A percentile compares a stretch with the other conserved stretches of the same genome.
phyloP scores from a whole-genome alignment of 306 rosid species.

The Biancaea sappan region DNA sequence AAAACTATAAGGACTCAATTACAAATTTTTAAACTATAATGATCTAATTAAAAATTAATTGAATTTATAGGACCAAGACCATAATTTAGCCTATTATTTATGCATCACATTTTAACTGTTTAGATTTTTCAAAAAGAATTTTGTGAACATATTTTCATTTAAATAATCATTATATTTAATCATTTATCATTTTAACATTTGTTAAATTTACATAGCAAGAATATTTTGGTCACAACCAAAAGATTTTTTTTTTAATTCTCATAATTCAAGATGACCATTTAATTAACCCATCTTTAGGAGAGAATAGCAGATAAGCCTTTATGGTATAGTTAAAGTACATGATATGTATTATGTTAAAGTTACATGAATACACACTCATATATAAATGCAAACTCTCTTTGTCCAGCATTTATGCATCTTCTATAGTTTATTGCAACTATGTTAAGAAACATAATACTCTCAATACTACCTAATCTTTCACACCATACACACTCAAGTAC shows the following conservation, averaged over 20 bases:
- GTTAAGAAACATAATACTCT: background rate
- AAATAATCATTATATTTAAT: background rate
- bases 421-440: background rate
- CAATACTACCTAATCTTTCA: background rate
- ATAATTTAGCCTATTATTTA: no score
- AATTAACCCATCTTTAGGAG: background rate
- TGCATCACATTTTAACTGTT: no score
- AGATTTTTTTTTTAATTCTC: no score
- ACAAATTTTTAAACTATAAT: no score
- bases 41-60: no score
- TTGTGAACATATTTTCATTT: no score
- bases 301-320: background rate
- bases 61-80: no score
- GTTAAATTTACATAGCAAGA: background rate
- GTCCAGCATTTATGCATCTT: background rate
- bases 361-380: no score
- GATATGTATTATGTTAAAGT: no score
- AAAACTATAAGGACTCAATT: no score
- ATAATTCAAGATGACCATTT: background rate
- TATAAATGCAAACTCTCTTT: no score
- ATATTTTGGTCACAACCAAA: background rate
- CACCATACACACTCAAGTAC: background rate
- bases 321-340: background rate
- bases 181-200: background rate
- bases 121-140: no score